These are phyloP conservation scores for Ilex aquifolium DNA, from an alignment of 257 asterid species.

Conservation along the genomic window DNA sequence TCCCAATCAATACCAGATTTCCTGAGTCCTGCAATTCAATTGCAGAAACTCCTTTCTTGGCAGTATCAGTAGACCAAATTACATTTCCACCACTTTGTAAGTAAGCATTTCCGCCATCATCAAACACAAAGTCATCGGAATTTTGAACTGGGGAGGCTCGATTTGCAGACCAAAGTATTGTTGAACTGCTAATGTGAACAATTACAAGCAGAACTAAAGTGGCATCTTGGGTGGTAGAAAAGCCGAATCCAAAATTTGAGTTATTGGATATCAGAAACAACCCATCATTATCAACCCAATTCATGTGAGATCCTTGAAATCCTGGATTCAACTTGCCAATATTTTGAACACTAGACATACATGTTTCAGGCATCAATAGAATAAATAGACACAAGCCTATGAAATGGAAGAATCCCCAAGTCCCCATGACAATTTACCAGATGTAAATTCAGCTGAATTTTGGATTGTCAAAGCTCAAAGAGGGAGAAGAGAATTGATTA, in stretches of 20 bases:
- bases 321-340: neutral
- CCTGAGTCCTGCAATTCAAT: constrained; percentile 69
- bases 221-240: constrained; percentile 20
- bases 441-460: too few species aligned
- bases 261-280: neutral
- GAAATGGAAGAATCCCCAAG: neutral
- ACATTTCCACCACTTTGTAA: constrained; percentile 42
- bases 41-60: constrained; percentile 58
- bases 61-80: constrained; percentile 63
- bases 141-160: constrained; percentile 51
- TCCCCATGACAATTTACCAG: too few species aligned
- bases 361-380: neutral
- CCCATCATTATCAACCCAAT: neutral
- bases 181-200: constrained; percentile 53
- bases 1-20: constrained; percentile 56
- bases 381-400: neutral
- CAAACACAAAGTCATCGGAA: constrained; percentile 55
- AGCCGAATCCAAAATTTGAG: neutral
- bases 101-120: constrained; percentile 58
- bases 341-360: neutral
- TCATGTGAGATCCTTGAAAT: neutral
- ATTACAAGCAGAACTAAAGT: constrained; percentile 68
- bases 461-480: too few species aligned
- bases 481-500: too few species aligned
- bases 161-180: constrained; percentile 82